Evolutionary conservation across 805 yeast species (phyloP).

Genomic region (Starmerella vitae): DNA sequence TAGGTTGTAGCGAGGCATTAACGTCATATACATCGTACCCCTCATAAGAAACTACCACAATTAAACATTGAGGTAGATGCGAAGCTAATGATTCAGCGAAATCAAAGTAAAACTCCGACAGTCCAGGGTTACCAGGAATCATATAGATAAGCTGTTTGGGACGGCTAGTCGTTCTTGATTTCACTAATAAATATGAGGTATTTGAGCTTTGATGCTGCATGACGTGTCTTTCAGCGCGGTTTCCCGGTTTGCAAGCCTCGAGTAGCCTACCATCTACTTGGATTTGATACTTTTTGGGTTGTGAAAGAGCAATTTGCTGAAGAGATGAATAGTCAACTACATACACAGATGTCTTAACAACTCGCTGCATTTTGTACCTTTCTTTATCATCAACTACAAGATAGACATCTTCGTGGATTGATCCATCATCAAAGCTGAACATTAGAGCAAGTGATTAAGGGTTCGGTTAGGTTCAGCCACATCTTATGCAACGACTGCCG

Average conservation of each 20-base stretch:
- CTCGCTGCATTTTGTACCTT: slow-evolving; percentile 20
- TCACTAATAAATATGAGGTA: not conserved
- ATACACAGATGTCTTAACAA: slow-evolving; percentile 15
- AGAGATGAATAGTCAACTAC: slow-evolving; percentile 7
- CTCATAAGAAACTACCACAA: slow-evolving; percentile 51
- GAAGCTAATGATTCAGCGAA: slow-evolving; percentile 36
- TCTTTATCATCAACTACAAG: slow-evolving; percentile 21
- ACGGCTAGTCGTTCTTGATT: not conserved
- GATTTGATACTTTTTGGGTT: not conserved
- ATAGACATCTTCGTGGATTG: slow-evolving; percentile 19
- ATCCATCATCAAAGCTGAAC: slow-evolving; percentile 21
- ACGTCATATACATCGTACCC: slow-evolving; percentile 34
- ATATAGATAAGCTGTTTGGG: slow-evolving; percentile 34
- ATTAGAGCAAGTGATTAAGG: slow-evolving; percentile 1
- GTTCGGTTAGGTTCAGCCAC: not conserved
- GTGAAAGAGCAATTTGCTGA: slow-evolving; percentile 11
- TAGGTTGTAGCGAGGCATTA: not conserved
- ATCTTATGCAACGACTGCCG: not conserved
- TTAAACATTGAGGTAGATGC: slow-evolving; percentile 35
- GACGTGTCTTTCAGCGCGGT: not conserved
- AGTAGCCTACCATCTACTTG: not conserved
- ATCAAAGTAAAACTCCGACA: slow-evolving; percentile 48
- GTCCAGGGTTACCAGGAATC: slow-evolving; percentile 70
- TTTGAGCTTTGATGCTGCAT: not conserved
- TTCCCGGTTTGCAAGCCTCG: not conserved